These are phyloP conservation scores for Rhynchosporium graminicola DNA, from an alignment of 2,329 filamentous ascomycete genomes.

Conservation along the genomic window DNA sequence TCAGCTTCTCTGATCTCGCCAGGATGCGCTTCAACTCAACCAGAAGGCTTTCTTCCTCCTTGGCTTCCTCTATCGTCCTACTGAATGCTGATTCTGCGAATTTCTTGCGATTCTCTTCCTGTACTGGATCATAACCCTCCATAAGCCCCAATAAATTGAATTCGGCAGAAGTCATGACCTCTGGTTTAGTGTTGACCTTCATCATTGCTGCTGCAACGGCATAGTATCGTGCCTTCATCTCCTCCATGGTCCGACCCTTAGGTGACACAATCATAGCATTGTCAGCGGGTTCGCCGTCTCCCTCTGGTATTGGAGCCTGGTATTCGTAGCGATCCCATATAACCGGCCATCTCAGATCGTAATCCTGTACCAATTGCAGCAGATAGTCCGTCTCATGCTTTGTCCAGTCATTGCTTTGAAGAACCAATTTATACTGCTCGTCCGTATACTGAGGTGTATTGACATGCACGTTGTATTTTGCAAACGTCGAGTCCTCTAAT, in stretches of 20 bases:
- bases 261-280: conserved; percentile 55
- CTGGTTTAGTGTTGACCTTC: conserved; percentile 74
- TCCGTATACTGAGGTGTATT: conserved; percentile 80
- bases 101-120: conserved; percentile 79
- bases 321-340: conserved; percentile 94
- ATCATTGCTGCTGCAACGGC: conserved; percentile 81
- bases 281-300: conserved; percentile 47
- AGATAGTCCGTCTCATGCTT: conserved; percentile 94
- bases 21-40: conserved; percentile 91
- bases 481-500: conserved; percentile 66
- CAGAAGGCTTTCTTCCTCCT: conserved; percentile 87
- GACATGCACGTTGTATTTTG: conserved; percentile 85
- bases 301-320: conserved; percentile 48
- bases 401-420: conserved; percentile 79
- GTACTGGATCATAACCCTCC: conserved; percentile 78
- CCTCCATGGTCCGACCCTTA: conserved; percentile 72
- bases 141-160: conserved; percentile 83
- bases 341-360: conserved; percentile 85
- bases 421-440: conserved; percentile 76
- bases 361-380: conserved; percentile 72
- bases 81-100: conserved; percentile 79
- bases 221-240: conserved; percentile 91
- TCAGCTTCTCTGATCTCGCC: conserved; percentile 79
- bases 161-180: conserved; percentile 85
- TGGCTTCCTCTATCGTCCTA: conserved; percentile 81